phyloP scores from a whole-genome alignment of 768 basidiomycete species.

The Mycena sanguinolenta region DNA sequence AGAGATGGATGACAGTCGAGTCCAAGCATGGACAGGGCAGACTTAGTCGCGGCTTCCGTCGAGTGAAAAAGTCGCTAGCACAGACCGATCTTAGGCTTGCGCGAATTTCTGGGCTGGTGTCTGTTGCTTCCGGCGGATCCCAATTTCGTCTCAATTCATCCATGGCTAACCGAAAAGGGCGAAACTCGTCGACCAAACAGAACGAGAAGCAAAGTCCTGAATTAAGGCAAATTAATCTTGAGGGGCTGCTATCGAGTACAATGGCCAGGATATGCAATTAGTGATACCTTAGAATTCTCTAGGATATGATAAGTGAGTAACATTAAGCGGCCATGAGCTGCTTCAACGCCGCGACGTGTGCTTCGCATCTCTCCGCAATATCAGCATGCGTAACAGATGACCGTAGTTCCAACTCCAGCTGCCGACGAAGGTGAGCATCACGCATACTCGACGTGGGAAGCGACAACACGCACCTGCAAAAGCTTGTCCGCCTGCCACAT shows the following conservation, averaged over 20 bases:
- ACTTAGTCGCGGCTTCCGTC: too few species aligned
- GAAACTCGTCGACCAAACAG: too few species aligned
- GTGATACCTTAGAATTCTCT: slow-evolving; percentile 15
- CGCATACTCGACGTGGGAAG: not conserved
- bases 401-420: slow-evolving; percentile 63
- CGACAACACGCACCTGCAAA: slow-evolving; percentile 73
- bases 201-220: too few species aligned
- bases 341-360: slow-evolving; percentile 53
- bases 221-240: too few species aligned
- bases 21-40: too few species aligned
- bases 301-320: slow-evolving; percentile 11
- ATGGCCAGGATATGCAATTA: not conserved
- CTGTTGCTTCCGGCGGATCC: too few species aligned
- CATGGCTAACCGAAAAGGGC: too few species aligned
- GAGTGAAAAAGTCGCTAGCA: too few species aligned
- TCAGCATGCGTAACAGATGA: slow-evolving; percentile 58
- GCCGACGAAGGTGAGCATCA: not conserved
- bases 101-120: too few species aligned
- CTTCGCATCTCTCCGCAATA: slow-evolving; percentile 59
- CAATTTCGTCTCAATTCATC: too few species aligned
- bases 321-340: slow-evolving; percentile 40
- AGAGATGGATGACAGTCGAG: too few species aligned
- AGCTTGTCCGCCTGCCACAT: slow-evolving; percentile 96
- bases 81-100: too few species aligned
- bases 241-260: not conserved